Conservation (phyloP, 2,329 filamentous ascomycete genomes). For the Fusarium agapanthi region DNA sequence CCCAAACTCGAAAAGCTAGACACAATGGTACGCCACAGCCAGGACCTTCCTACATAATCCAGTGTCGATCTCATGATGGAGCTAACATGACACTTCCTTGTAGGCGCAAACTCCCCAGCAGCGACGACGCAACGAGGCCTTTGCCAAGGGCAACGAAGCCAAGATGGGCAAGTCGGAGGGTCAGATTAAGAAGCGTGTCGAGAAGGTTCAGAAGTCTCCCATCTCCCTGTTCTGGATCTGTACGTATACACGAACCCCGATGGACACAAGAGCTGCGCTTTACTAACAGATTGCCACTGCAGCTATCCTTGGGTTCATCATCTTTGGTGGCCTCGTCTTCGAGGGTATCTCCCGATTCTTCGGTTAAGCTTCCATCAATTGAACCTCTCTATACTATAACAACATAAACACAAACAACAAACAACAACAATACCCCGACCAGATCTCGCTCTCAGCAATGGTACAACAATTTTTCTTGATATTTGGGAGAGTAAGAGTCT, state of each 20-base stretch:
- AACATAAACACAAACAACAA: conserved; percentile 2
- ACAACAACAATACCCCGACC: conserved; percentile 8
- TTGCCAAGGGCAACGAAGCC: conserved; percentile 75
- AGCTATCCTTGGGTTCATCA: conserved; percentile 67
- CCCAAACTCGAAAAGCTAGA: neutral
- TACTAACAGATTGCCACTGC: conserved; percentile 2
- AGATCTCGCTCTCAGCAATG: neutral
- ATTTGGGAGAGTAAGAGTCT: neutral
- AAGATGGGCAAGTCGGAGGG: conserved; percentile 79
- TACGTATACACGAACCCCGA: conserved; percentile 48
- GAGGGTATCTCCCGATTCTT: conserved; percentile 66
- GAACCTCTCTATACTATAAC: neutral
- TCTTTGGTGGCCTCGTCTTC: conserved; percentile 69
- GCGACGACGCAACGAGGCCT: conserved; percentile 82
- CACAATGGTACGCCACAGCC: conserved; percentile 28
- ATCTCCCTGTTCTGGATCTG: conserved; percentile 72
- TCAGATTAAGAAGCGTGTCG: conserved; percentile 67
- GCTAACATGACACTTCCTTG: conserved; percentile 20
- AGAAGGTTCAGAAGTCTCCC: conserved; percentile 66
- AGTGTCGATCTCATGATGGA: conserved; percentile 31
- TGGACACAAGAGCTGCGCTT: neutral
- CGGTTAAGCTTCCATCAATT: conserved; percentile 36
- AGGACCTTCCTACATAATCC: neutral
- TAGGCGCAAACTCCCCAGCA: conserved; percentile 87
- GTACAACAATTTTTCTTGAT: conserved; percentile 1